These are phyloP conservation scores for Candida endomychidarum DNA, from an alignment of 805 yeast genomes.

Conservation along the genomic window DNA sequence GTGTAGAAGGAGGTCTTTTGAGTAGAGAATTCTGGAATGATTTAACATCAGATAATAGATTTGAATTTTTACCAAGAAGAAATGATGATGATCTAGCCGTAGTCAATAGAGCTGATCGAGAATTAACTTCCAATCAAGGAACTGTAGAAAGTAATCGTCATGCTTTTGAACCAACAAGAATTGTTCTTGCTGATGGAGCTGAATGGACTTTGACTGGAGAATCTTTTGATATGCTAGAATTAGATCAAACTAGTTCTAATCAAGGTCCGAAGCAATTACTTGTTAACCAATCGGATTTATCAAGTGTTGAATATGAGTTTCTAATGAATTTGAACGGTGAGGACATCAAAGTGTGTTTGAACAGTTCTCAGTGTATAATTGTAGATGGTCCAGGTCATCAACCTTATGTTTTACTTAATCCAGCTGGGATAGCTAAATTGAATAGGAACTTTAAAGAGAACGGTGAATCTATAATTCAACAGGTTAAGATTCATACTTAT, in stretches of 20 bases:
- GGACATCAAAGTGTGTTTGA: constrained; percentile 20
- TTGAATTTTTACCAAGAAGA: constrained; percentile 22
- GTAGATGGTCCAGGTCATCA: constrained; percentile 28
- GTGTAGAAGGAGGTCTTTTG: constrained; percentile 24
- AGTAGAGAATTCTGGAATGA: constrained; percentile 28
- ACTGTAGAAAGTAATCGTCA: not conserved
- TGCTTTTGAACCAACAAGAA: constrained; percentile 22
- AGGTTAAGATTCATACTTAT: constrained; percentile 22
- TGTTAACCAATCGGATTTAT: constrained; percentile 28
- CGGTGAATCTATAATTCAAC: constrained; percentile 23
- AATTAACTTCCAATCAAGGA: not conserved
- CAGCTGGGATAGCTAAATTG: constrained; percentile 34
- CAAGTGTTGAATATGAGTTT: constrained; percentile 26
- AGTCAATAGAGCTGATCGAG: not conserved
- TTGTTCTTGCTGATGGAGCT: constrained; percentile 20
- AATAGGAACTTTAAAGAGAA: constrained; percentile 10
- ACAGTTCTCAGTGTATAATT: constrained; percentile 43
- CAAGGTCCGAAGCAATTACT: constrained; percentile 17
- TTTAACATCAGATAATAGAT: constrained; percentile 19
- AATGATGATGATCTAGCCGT: constrained; percentile 7
- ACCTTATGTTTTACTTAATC: constrained; percentile 41
- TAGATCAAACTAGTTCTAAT: constrained; percentile 7
- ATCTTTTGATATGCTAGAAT: constrained; percentile 22
- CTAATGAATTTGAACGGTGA: constrained; percentile 12
- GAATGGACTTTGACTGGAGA: constrained; percentile 28